Evolutionary conservation across 2,329 filamentous ascomycete genomes (phyloP).

Genomic region (Graphiopsis chlorocephala): DNA sequence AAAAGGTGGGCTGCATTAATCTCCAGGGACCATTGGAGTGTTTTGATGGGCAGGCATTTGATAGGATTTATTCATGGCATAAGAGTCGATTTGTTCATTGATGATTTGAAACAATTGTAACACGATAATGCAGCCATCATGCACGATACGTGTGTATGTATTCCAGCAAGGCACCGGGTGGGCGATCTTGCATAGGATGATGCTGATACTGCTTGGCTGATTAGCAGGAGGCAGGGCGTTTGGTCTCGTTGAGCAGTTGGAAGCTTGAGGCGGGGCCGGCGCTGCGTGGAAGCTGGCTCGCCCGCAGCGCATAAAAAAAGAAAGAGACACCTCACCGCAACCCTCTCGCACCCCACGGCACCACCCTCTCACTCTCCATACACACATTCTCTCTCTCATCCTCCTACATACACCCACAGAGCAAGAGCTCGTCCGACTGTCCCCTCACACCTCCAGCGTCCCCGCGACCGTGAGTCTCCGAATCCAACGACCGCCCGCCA

Average conservation of each 20-base stretch:
- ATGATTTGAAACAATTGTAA: neutral
- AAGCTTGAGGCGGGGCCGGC: slow-evolving; percentile 13
- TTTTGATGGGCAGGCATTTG: neutral
- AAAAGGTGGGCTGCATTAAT: neutral
- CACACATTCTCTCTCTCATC: neutral
- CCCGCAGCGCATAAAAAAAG: slow-evolving; percentile 16
- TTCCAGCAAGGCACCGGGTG: neutral
- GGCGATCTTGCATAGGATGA: neutral
- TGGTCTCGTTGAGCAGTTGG: slow-evolving; percentile 7
- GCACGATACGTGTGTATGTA: neutral
- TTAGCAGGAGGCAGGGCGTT: neutral
- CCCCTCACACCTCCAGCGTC: neutral
- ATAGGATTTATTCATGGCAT: neutral
- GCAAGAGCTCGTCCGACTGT: slow-evolving; percentile 5
- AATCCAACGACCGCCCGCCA: neutral
- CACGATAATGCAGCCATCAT: neutral
- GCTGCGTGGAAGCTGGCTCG: slow-evolving; percentile 4
- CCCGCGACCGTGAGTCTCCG: slow-evolving; percentile 1
- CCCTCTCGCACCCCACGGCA: neutral
- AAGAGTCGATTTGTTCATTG: neutral
- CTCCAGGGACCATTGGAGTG: neutral
- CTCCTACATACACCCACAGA: neutral
- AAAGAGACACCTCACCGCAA: slow-evolving; percentile 14
- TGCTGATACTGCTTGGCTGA: slow-evolving; percentile 11
- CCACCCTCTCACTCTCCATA: neutral